Evolutionary conservation across 495 filamentous ascomycete genomes (phyloP).

Genomic region (Xylaria intraflava): DNA sequence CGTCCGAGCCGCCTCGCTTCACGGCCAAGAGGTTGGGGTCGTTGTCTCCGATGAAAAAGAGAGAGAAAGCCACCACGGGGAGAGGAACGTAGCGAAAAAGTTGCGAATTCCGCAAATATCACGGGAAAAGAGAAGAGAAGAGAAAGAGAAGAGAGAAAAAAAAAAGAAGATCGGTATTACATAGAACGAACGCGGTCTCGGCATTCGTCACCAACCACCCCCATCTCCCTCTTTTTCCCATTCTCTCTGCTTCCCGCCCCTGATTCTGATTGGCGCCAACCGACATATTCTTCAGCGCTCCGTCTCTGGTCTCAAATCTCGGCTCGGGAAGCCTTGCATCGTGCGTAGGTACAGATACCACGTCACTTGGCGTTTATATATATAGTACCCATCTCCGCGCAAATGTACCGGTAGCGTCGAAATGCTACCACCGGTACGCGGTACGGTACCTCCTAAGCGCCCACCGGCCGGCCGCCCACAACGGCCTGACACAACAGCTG

Average conservation of each 20-base stretch:
- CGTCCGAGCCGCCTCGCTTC: too few relatives aligned
- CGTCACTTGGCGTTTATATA: constrained; percentile 15
- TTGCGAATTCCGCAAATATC: too few relatives aligned
- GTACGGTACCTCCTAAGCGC: constrained; percentile 19
- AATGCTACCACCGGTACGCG: too few relatives aligned
- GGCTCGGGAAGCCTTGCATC: constrained; percentile 26
- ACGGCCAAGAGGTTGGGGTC: too few relatives aligned
- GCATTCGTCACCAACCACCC: not conserved
- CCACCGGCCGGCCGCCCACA: constrained; percentile 16
- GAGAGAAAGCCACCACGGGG: too few relatives aligned
- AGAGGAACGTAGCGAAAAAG: too few relatives aligned
- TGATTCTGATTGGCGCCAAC: constrained; percentile 2
- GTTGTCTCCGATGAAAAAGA: too few relatives aligned
- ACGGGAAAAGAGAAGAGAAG: too few relatives aligned
- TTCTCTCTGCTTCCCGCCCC: not conserved
- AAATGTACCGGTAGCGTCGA: too few relatives aligned
- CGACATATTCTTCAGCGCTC: constrained; percentile 8
- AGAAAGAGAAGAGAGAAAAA: too few relatives aligned
- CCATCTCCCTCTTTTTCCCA: not conserved
- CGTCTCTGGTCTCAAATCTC: constrained; percentile 16
- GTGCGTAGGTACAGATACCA: constrained; percentile 17
- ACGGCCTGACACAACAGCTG: constrained; percentile 24
- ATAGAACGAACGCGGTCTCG: too few relatives aligned
- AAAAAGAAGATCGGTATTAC: too few relatives aligned
- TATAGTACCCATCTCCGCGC: constrained; percentile 6